phyloP scores from a whole-genome alignment of 495 filamentous ascomycete species.

The Aspergillus affinis region DNA sequence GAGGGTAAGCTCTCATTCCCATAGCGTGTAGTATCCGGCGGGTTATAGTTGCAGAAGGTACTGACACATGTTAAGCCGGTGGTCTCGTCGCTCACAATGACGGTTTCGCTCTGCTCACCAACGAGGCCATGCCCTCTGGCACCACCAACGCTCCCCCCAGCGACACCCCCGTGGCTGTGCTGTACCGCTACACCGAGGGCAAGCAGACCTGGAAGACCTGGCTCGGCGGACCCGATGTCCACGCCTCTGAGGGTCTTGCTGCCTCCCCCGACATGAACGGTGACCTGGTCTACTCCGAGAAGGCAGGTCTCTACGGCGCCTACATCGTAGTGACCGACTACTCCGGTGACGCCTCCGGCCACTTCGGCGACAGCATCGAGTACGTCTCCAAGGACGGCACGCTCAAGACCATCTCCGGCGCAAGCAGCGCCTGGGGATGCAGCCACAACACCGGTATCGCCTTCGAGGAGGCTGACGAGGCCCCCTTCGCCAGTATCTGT shows the following conservation, averaged over 20 bases:
- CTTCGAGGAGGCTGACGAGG: constrained; percentile 49
- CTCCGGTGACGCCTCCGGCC: constrained; percentile 46
- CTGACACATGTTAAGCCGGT: constrained; percentile 31
- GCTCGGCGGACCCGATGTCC: constrained; percentile 51
- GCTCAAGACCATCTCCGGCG: constrained; percentile 41
- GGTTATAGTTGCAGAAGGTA: background rate
- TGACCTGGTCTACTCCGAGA: constrained; percentile 53
- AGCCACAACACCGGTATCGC: constrained; percentile 60
- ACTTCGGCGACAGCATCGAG: constrained; percentile 54
- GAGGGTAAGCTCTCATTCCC: constrained; percentile 28
- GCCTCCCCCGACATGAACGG: constrained; percentile 54
- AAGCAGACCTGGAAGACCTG: constrained; percentile 50
- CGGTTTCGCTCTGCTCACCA: constrained; percentile 55
- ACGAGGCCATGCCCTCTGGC: constrained; percentile 45
- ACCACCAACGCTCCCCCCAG: constrained; percentile 45
- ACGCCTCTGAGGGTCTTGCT: constrained; percentile 38
- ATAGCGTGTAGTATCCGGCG: too few species aligned
- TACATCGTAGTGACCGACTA: constrained; percentile 58
- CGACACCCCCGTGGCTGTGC: constrained; percentile 44
- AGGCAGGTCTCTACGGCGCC: constrained; percentile 50
- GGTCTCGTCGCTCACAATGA: constrained; percentile 56
- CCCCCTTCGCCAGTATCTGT: constrained; percentile 53
- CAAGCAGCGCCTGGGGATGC: constrained; percentile 54
- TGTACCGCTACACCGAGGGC: constrained; percentile 49
- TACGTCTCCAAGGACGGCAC: constrained; percentile 47